Conservation (phyloP, 2,329 filamentous ascomycete species). For the Pseudogymnoascus sp. region DNA sequence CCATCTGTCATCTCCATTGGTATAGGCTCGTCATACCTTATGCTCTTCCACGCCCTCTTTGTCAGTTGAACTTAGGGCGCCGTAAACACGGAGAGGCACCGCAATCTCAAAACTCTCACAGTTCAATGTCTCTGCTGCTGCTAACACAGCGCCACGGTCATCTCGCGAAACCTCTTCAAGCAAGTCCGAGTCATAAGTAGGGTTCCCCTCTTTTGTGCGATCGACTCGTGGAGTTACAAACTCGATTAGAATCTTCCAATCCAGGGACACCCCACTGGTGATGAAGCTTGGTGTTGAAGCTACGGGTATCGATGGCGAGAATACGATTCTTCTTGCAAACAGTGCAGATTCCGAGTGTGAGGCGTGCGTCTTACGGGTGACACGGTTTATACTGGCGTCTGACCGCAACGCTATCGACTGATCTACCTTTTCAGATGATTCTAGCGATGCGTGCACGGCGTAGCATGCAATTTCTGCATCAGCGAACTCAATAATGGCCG, state of each 20-base stretch:
- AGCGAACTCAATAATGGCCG: slow-evolving; percentile 75
- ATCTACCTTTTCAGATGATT: slow-evolving; percentile 79
- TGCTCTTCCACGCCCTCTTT: slow-evolving; percentile 15
- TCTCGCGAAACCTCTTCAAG: slow-evolving; percentile 73
- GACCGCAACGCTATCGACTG: slow-evolving; percentile 74
- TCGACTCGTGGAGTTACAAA: slow-evolving; percentile 69
- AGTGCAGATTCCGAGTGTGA: slow-evolving; percentile 74
- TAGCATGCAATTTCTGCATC: slow-evolving; percentile 74
- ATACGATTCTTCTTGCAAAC: slow-evolving; percentile 70
- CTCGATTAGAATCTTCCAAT: slow-evolving; percentile 85
- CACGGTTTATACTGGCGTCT: slow-evolving; percentile 75
- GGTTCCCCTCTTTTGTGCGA: slow-evolving; percentile 17
- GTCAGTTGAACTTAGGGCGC: slow-evolving; percentile 33
- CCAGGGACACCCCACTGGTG: slow-evolving; percentile 76
- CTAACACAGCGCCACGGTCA: slow-evolving; percentile 68
- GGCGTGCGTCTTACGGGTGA: slow-evolving; percentile 74
- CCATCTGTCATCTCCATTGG: not conserved
- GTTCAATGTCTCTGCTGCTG: slow-evolving; percentile 66
- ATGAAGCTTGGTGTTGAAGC: slow-evolving; percentile 83
- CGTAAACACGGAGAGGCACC: slow-evolving; percentile 76
- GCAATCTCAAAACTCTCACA: slow-evolving; percentile 89
- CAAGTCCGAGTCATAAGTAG: slow-evolving; percentile 38
- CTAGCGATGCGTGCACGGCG: slow-evolving; percentile 73
- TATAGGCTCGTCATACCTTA: not conserved
- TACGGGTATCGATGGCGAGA: slow-evolving; percentile 74